Conservation (phyloP, 257 asterid species). For the Nemophila menziesii region DNA sequence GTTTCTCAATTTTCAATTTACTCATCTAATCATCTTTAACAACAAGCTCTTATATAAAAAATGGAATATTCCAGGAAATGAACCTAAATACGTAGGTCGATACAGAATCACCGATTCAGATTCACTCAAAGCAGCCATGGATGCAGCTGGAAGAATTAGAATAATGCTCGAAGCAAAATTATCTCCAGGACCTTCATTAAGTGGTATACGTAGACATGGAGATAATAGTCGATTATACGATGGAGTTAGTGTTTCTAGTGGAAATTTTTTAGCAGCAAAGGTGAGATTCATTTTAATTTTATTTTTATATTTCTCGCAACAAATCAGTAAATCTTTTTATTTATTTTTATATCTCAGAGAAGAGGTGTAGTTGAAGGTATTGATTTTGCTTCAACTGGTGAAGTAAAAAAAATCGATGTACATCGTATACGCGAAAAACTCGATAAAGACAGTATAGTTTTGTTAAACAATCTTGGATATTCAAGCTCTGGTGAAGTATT, state of each 20-base stretch:
- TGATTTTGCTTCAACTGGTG: conserved; percentile 87
- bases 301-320: background rate
- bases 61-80: conserved; percentile 62
- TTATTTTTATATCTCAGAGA: conserved; percentile 38
- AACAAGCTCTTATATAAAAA: no score
- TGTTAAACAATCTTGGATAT: conserved; percentile 74
- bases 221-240: conserved; percentile 66
- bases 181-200: conserved; percentile 91
- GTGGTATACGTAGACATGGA: conserved; percentile 80
- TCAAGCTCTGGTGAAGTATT: conserved; percentile 95
- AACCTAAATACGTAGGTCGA: conserved; percentile 77
- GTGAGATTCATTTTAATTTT: conserved; percentile 18
- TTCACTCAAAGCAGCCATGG: conserved; percentile 79
- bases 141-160: conserved; percentile 78
- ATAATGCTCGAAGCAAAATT: conserved; percentile 75
- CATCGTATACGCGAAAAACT: conserved; percentile 75
- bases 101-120: conserved; percentile 88
- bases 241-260: conserved; percentile 76
- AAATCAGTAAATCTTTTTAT: no score
- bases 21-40: no score
- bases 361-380: conserved; percentile 85
- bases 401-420: conserved; percentile 89
- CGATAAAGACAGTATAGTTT: conserved; percentile 57
- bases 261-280: conserved; percentile 90
- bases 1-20: conserved; percentile 18